Percentiles rank a stretch among this genome's conserved stretches.
Conservation (phyloP, 1,139 yeast genomes). For the Oligophagozyma castellii region DNA sequence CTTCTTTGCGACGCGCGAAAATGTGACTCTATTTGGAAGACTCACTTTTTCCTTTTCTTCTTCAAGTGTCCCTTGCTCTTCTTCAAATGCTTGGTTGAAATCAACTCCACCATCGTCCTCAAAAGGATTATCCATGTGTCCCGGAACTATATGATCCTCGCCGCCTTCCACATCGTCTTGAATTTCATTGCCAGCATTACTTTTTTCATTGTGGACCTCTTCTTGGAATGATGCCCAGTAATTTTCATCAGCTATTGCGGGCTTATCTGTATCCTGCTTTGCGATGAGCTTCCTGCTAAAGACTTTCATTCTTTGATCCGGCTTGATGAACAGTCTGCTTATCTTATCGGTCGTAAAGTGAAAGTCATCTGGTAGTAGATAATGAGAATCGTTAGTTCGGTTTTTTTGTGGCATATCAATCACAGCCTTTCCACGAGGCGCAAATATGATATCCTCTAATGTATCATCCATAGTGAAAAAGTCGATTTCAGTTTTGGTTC, state of each 20-base stretch:
- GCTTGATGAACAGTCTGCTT: constrained; percentile 57
- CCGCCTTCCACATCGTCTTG: constrained; percentile 17
- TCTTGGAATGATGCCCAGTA: constrained; percentile 63
- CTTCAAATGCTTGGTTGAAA: constrained; percentile 31
- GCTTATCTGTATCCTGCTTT: constrained; percentile 1
- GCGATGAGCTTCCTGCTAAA: constrained; percentile 16
- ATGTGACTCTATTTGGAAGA: constrained; percentile 40
- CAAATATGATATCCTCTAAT: constrained; percentile 34
- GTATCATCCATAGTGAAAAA: constrained; percentile 31
- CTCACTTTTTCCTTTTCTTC: constrained; percentile 6
- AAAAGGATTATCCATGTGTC: constrained; percentile 17
- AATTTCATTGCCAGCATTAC: constrained; percentile 13
- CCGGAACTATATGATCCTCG: constrained; percentile 11
- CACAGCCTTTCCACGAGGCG: constrained; percentile 28
- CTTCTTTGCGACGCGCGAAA: constrained; percentile 69
- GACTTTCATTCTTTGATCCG: constrained; percentile 30
- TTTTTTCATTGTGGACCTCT: constrained; percentile 28
- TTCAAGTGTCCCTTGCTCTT: constrained; percentile 5
- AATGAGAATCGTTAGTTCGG: constrained; percentile 29
- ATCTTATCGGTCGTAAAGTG: constrained; percentile 59
- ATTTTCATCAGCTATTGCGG: constrained; percentile 62
- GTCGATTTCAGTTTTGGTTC: constrained; percentile 33
- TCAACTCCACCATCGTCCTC: constrained; percentile 29
- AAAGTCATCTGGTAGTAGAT: constrained; percentile 60
- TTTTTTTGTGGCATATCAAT: constrained; percentile 33